Evolutionary conservation across 1,139 yeast genomes (phyloP), one percentile per base, ranked within the genome.

Genomic region (Geotrichum fermentans): DNA sequence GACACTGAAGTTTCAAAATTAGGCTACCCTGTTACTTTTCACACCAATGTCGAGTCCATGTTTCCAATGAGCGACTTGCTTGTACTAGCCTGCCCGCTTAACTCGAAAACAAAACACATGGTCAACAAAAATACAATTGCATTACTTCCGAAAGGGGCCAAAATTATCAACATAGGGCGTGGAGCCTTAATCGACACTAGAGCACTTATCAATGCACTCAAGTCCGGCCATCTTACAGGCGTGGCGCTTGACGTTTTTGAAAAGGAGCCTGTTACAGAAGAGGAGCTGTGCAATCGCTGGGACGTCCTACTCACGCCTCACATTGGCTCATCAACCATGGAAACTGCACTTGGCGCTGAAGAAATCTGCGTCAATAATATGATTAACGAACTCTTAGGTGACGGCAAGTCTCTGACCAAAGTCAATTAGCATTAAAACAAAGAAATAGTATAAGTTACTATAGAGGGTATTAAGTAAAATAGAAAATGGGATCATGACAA

Each of bases 241-340:
- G 70, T 60, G 10, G 71, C 69, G 14, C 66, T 89, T 37, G 97
- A 89, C 64, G 97, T 89, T 30, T 84, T 83, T 65, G 84, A 80
- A 58, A 64, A 75, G 35, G 96, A 88, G 65, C 90, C 90, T 2
- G 48, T 53, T 0, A 73, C 83, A 11, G 74, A 78, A 55, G 73
- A 73, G 13, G 79, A 70, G 28, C 73, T 83, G 45, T 59, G 77
- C 28, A 67, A 69, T 13, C 73, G 94, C 59, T 73, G 79, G 61
- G 88, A 86, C 63, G 88, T 83, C n/a, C 70, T 82, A 0, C 66
- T 83, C 44, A 77, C 87, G 14, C 95, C 95, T 8, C 95, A 86
- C 64, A 64, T 83, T 33, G 95, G 90, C 0, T 82, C 90, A 22
- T 78, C 88, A 0, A 82, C 94, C 0, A 66, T 68, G 32, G 77